Conservation (phyloP, 495 filamentous ascomycete species). For the Cercophora samala region DNA sequence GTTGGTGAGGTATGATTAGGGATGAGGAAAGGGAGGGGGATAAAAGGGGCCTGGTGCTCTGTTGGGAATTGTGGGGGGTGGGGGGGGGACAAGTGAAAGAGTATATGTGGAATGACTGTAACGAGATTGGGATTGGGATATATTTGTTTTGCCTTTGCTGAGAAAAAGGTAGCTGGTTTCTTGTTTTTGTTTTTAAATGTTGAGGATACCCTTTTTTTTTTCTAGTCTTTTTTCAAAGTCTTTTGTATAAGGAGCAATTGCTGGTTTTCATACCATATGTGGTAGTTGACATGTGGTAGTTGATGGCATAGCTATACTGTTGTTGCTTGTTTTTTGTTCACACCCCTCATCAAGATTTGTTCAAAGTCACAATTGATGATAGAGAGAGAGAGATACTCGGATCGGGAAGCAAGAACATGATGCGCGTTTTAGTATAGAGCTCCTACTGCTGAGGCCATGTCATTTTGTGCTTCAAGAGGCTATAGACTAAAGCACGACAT, state of each 20-base stretch:
- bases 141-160: too few species aligned
- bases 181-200: slow-evolving; percentile 1
- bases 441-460: too few species aligned
- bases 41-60: not conserved
- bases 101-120: not conserved
- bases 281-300: too few species aligned
- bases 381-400: too few species aligned
- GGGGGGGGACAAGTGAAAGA: too few species aligned
- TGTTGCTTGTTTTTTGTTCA: not conserved
- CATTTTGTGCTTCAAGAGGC: too few species aligned
- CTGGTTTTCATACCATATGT: not conserved
- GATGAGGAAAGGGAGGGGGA: too few species aligned
- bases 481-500: too few species aligned
- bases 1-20: not conserved
- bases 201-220: not conserved
- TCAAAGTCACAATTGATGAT: not conserved
- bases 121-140: not conserved
- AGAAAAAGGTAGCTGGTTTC: too few species aligned
- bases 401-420: too few species aligned
- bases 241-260: not conserved
- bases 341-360: too few species aligned
- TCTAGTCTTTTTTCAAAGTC: not conserved
- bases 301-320: not conserved
- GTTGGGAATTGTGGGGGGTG: not conserved
- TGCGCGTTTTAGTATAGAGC: too few species aligned